phyloP scores from a whole-genome alignment of 2,329 filamentous ascomycete genomes.

The Ascochyta koolunga region DNA sequence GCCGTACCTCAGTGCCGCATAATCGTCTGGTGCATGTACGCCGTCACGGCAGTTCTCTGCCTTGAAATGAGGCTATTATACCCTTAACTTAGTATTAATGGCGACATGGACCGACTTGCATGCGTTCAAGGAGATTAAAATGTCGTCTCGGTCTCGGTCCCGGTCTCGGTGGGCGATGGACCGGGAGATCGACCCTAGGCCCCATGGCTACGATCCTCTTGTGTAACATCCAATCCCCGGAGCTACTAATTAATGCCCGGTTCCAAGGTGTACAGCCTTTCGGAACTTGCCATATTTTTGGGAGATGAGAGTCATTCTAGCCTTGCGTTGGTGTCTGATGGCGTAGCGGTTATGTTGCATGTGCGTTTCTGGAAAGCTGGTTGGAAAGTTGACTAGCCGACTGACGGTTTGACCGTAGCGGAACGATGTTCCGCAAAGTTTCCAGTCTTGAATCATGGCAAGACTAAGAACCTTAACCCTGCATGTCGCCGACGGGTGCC shows the following conservation, averaged over 20 bases:
- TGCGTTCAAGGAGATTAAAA: neutral
- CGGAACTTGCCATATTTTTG: neutral
- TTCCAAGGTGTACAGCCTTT: neutral
- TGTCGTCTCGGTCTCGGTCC: neutral
- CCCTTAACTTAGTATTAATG: neutral
- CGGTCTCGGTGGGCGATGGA: neutral
- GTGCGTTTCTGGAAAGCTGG: neutral
- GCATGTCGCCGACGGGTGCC: neutral
- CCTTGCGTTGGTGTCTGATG: constrained; percentile 1
- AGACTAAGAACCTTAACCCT: neutral
- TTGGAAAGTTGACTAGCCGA: neutral
- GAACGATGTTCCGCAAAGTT: neutral
- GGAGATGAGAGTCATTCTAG: constrained; percentile 8
- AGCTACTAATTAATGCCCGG: neutral
- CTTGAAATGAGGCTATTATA: neutral
- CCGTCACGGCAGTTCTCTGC: neutral
- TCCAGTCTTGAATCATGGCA: neutral
- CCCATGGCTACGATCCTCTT: neutral
- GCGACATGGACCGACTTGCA: constrained; percentile 4
- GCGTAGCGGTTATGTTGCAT: neutral
- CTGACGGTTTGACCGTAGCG: neutral
- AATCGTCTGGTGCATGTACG: neutral
- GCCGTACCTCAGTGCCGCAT: neutral
- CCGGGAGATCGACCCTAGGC: constrained; percentile 7
- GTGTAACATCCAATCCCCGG: neutral